Evolutionary conservation across 805 yeast species (phyloP).

Genomic region (Middelhovenomyces tepae): DNA sequence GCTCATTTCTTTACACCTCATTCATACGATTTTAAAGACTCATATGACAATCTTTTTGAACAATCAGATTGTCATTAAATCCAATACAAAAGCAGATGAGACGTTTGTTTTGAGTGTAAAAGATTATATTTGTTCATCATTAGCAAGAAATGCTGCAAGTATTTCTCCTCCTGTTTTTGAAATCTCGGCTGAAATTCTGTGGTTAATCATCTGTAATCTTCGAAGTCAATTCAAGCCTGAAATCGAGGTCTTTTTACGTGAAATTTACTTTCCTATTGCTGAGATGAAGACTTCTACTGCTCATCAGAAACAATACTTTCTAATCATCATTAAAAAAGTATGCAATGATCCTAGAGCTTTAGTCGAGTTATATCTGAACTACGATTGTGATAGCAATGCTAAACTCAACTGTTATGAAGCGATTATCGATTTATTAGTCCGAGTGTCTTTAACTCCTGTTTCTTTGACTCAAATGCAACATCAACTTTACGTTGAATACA

Average conservation of each 20-base stretch:
- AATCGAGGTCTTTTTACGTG: constrained; percentile 86
- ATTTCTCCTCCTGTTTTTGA: constrained; percentile 88
- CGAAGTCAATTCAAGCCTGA: constrained; percentile 86
- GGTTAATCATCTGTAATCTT: constrained; percentile 76
- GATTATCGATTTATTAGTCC: constrained; percentile 65
- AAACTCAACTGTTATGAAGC: constrained; percentile 82
- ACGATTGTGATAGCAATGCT: constrained; percentile 76
- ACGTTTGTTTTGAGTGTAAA: constrained; percentile 70
- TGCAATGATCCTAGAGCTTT: constrained; percentile 84
- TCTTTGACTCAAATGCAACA: constrained; percentile 65
- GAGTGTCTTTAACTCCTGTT: constrained; percentile 61
- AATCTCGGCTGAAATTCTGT: constrained; percentile 83
- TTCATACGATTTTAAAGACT: constrained; percentile 76
- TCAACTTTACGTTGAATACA: constrained; percentile 41
- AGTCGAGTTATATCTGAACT: constrained; percentile 87
- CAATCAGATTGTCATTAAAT: constrained; percentile 25
- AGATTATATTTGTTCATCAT: constrained; percentile 71
- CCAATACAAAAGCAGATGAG: constrained; percentile 35
- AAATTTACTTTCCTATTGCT: constrained; percentile 87
- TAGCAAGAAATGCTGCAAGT: constrained; percentile 89
- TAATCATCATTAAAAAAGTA: constrained; percentile 70
- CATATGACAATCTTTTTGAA: constrained; percentile 73
- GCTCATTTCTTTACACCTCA: constrained; percentile 74
- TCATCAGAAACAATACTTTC: constrained; percentile 84
- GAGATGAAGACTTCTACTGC: constrained; percentile 86